Conservation (phyloP, 2,329 filamentous ascomycete species). For the Arthrobotrys entomopaga region DNA sequence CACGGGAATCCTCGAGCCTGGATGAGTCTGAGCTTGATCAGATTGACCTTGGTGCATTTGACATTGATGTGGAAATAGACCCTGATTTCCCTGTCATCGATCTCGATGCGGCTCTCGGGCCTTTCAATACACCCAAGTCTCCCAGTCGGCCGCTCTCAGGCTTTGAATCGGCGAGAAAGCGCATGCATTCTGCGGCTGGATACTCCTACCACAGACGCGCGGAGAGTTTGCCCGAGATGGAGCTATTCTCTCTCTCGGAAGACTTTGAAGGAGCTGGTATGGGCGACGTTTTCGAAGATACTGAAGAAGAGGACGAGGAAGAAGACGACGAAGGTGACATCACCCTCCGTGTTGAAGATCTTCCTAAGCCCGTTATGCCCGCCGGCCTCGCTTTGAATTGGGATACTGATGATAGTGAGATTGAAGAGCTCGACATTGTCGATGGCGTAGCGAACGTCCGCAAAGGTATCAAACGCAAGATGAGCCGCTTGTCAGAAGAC, state of each 20-base stretch:
- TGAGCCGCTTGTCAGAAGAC: conserved; percentile 53
- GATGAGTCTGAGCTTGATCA: conserved; percentile 57
- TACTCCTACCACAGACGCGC: conserved; percentile 80
- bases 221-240: conserved; percentile 82
- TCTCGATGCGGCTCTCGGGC: conserved; percentile 89
- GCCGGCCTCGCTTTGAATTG: conserved; percentile 44
- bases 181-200: conserved; percentile 80
- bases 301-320: conserved; percentile 70
- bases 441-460: conserved; percentile 50
- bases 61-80: conserved; percentile 64
- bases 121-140: conserved; percentile 79
- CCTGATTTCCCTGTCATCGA: conserved; percentile 84
- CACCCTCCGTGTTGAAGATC: conserved; percentile 52
- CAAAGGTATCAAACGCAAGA: conserved; percentile 55
- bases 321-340: conserved; percentile 58
- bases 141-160: conserved; percentile 69
- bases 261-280: conserved; percentile 73
- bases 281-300: conserved; percentile 88
- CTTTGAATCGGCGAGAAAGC: conserved; percentile 75
- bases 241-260: conserved; percentile 72
- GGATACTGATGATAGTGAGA: conserved; percentile 51
- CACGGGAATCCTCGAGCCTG: conserved; percentile 55
- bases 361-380: conserved; percentile 46
- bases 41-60: conserved; percentile 59
- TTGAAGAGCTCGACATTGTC: conserved; percentile 58